A percentile compares a stretch with the other conserved stretches of the same genome.
Conservation (phyloP, 148 eudicot species). For the Rhododendron vialii region DNA sequence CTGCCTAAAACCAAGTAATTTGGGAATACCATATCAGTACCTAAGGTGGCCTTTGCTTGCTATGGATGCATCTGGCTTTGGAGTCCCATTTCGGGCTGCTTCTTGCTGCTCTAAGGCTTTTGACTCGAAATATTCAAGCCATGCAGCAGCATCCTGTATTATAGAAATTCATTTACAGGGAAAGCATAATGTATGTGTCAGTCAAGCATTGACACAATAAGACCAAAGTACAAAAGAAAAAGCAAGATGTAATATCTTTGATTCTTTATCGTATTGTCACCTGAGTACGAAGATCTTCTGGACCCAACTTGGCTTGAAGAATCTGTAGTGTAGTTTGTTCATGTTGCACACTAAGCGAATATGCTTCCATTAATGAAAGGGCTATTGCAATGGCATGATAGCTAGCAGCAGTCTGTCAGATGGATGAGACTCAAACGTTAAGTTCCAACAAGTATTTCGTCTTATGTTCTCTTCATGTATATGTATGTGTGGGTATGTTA, state of each 20-base stretch:
- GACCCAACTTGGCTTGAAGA: constrained; percentile 92
- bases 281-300: constrained; percentile 98
- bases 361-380: constrained; percentile 98
- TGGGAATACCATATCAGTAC: constrained; percentile 47
- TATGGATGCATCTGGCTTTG: constrained; percentile 94
- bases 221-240: not conserved
- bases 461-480: not conserved
- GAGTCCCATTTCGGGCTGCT: constrained; percentile 84
- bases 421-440: not conserved
- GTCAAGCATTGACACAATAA: not conserved
- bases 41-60: constrained; percentile 99
- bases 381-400: constrained; percentile 99
- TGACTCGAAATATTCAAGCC: constrained; percentile 98
- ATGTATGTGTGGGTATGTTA: not conserved
- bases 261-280: constrained; percentile 24
- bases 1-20: constrained; percentile 9
- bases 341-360: constrained; percentile 94
- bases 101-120: constrained; percentile 98
- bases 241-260: not conserved
- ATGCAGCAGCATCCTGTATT: constrained; percentile 97
- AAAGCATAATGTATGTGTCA: not conserved
- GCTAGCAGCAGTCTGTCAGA: constrained; percentile 95
- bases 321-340: constrained; percentile 95
- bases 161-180: not conserved
- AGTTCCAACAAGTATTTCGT: not conserved